Conservation (phyloP, 2,329 filamentous ascomycete species). For the Neonectria coccinea region DNA sequence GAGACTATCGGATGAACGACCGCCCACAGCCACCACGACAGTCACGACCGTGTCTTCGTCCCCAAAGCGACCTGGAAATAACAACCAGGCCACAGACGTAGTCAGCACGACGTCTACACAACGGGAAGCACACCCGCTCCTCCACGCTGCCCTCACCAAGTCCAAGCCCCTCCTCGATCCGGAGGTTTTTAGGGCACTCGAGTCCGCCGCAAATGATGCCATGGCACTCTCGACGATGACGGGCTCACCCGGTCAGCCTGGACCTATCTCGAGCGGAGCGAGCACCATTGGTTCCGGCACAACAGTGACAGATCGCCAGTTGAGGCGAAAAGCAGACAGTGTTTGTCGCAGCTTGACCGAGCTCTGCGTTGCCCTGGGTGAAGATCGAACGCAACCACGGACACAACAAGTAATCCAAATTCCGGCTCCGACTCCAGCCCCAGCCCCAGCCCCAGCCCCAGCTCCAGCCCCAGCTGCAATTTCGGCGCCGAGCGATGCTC, state of each 20-base stretch:
- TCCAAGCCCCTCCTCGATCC: slow-evolving; percentile 76
- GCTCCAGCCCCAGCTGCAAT: too few species aligned
- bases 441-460: too few species aligned
- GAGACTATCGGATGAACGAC: slow-evolving; percentile 80
- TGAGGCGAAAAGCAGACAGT: slow-evolving; percentile 90
- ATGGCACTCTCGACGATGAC: slow-evolving; percentile 82
- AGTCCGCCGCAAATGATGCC: slow-evolving; percentile 85
- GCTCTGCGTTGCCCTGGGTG: slow-evolving; percentile 85
- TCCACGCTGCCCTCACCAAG: slow-evolving; percentile 85
- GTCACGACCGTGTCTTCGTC: slow-evolving; percentile 92
- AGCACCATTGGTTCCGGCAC: slow-evolving; percentile 68
- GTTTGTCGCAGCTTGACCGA: slow-evolving; percentile 94
- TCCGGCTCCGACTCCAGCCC: slow-evolving; percentile 4
- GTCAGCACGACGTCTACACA: slow-evolving; percentile 57
- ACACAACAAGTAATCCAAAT: slow-evolving; percentile 38
- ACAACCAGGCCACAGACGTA: slow-evolving; percentile 49
- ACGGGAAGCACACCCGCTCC: slow-evolving; percentile 77
- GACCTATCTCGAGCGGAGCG: slow-evolving; percentile 74
- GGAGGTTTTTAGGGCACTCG: slow-evolving; percentile 82
- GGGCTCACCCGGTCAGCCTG: slow-evolving; percentile 75
- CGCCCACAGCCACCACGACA: slow-evolving; percentile 89
- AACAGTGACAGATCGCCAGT: slow-evolving; percentile 80
- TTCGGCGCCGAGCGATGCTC: slow-evolving; percentile 39
- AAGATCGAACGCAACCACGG: slow-evolving; percentile 61
- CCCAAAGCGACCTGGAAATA: slow-evolving; percentile 72